Conservation (phyloP, 1,284 basidiomycete species). For the Ceratorhiza oryzae-sativae region DNA sequence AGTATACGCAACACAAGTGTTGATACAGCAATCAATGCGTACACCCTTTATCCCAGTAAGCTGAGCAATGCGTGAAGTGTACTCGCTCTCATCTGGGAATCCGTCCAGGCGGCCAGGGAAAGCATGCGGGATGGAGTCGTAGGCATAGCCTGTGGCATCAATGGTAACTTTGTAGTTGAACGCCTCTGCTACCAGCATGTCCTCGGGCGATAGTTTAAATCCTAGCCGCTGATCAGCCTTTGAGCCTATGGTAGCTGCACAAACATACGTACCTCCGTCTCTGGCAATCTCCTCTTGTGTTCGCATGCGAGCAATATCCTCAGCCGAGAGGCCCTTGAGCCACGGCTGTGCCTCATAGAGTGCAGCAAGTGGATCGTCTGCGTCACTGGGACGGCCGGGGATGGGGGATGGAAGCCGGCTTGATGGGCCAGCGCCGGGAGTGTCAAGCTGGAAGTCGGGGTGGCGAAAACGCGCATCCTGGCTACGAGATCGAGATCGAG, state of each 20-base stretch:
- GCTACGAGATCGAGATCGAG: background rate
- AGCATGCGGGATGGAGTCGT: constrained; percentile 5
- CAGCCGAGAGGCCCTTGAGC: background rate
- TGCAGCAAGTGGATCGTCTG: no score
- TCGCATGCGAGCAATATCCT: background rate
- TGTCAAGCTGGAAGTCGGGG: background rate
- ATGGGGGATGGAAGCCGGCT: background rate
- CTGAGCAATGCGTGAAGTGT: background rate
- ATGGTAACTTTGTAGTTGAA: constrained; percentile 40
- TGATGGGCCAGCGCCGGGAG: constrained; percentile 21
- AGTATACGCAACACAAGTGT: constrained; percentile 38
- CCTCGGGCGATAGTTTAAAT: background rate
- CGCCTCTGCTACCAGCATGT: background rate
- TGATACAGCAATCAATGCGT: constrained; percentile 39
- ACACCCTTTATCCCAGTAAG: constrained; percentile 4
- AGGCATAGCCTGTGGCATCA: constrained; percentile 13
- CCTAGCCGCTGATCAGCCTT: background rate
- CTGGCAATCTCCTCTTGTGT: background rate
- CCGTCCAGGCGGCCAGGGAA: constrained; percentile 10
- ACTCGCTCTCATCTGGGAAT: background rate
- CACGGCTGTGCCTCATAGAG: background rate
- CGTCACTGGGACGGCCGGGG: no score
- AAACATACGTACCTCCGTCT: background rate
- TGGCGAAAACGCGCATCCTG: background rate
- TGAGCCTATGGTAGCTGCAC: background rate